These are phyloP conservation scores for Oryza glaberrima DNA, from an alignment of 176 grass and related monocot genomes.

Conservation along the genomic window DNA sequence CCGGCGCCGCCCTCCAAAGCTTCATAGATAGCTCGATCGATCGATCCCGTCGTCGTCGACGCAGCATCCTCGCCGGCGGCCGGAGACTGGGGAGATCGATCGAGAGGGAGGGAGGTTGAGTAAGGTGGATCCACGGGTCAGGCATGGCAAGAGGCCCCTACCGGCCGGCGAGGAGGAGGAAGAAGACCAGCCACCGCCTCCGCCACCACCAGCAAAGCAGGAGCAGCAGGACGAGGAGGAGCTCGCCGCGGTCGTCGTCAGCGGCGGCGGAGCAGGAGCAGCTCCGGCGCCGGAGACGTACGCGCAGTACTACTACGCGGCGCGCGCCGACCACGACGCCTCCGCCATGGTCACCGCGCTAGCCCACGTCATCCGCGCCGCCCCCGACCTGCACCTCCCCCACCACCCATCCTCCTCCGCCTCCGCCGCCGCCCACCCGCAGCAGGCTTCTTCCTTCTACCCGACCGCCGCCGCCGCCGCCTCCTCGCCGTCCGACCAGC, in stretches of 20 bases:
- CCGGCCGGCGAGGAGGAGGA: constrained; percentile 64
- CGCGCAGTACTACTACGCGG: constrained; percentile 66
- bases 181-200: constrained; percentile 1
- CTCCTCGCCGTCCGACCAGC: background rate
- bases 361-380: constrained; percentile 73
- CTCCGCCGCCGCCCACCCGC: background rate
- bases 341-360: constrained; percentile 91
- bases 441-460: constrained; percentile 13
- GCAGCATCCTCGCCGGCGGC: background rate
- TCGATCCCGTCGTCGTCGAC: background rate
- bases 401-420: background rate
- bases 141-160: constrained; percentile 91
- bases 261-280: background rate
- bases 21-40: no score
- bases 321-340: constrained; percentile 76
- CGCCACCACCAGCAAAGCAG: constrained; percentile 20
- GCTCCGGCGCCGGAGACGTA: constrained; percentile 43
- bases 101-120: background rate
- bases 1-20: background rate
- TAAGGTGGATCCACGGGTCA: constrained; percentile 75
- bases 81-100: no score
- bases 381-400: constrained; percentile 34
- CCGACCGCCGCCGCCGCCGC: background rate
- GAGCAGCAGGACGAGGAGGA: constrained; percentile 38
- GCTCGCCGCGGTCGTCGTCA: no score